Evolutionary conservation across 371 early-diverging fungal species (phyloP).

Genomic region (Lichtheimia ornata): DNA sequence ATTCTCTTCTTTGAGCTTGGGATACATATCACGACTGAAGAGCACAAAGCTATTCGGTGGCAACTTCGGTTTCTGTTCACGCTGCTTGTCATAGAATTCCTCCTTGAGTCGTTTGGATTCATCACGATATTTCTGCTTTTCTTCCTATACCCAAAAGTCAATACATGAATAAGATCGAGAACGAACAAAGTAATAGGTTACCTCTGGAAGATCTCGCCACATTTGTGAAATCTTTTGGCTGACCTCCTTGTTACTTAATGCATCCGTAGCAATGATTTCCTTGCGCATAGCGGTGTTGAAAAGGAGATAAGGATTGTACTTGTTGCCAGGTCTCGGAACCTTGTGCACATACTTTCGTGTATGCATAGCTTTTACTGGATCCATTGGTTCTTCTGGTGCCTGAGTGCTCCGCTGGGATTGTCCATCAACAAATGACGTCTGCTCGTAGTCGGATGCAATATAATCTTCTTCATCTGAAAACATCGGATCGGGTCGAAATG

Average conservation of each 20-base stretch:
- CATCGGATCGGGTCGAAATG: not conserved
- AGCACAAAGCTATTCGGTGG: not conserved
- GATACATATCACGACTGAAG: not conserved
- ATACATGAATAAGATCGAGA: too few relatives aligned
- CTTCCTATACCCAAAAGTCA: not conserved
- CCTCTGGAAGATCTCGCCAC: not conserved
- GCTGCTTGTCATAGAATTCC: not conserved
- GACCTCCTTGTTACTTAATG: not conserved
- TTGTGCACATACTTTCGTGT: not conserved
- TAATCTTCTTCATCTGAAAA: constrained; percentile 1
- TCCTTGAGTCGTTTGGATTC: not conserved
- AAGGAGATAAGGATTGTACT: not conserved
- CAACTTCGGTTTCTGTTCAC: not conserved
- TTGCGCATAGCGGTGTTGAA: not conserved
- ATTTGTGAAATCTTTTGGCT: not conserved
- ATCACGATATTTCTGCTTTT: not conserved
- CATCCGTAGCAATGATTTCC: not conserved
- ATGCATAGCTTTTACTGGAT: not conserved
- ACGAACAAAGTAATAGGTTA: not conserved
- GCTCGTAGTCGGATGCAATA: not conserved
- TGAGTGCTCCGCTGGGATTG: not conserved
- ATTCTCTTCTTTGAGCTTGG: not conserved
- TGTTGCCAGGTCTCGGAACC: not conserved
- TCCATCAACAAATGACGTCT: not conserved
- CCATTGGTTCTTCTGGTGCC: not conserved